phyloP scores from a whole-genome alignment of 306 rosid genomes.

The Datisca glomerata region DNA sequence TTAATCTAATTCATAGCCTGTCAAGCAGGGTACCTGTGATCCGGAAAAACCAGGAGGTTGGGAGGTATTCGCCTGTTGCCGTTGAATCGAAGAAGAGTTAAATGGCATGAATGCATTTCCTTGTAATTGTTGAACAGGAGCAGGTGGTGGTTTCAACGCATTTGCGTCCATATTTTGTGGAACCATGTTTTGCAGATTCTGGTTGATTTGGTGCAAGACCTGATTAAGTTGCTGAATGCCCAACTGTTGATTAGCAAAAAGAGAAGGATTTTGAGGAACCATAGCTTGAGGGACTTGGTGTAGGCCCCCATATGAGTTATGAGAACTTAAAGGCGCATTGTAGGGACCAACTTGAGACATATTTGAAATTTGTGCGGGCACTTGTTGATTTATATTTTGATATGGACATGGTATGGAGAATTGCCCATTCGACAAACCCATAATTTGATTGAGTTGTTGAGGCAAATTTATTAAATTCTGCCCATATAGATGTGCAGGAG shows the following conservation, averaged over 20 bases:
- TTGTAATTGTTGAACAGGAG: constrained; percentile 34
- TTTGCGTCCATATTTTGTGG: constrained; percentile 20
- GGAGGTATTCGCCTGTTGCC: constrained; percentile 20
- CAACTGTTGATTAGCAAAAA: constrained; percentile 25
- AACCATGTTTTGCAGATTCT: constrained; percentile 28
- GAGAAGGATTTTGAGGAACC: constrained; percentile 34
- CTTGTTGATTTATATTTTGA: constrained; percentile 58
- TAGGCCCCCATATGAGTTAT: constrained; percentile 29
- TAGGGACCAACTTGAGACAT: constrained; percentile 34
- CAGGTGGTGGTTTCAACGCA: constrained; percentile 23
- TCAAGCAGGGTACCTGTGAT: constrained; percentile 38
- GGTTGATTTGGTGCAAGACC: constrained; percentile 25
- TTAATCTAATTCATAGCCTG: constrained; percentile 4
- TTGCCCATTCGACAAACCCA: constrained; percentile 61
- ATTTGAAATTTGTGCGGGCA: constrained; percentile 42
- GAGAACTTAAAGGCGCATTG: constrained; percentile 18
- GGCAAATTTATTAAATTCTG: constrained; percentile 33
- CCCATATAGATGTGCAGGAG: constrained; percentile 38
- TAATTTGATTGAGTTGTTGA: constrained; percentile 44
- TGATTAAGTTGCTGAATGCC: constrained; percentile 38
- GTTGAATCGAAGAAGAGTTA: constrained; percentile 19
- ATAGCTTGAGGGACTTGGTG: constrained; percentile 39
- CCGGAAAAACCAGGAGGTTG: constrained; percentile 29
- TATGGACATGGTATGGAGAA: constrained; percentile 31
- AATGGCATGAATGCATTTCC: constrained; percentile 21